Base-by-base conservation (phyloP, 2,329 filamentous ascomycete species). In the Aspergillus hortae region DNA sequence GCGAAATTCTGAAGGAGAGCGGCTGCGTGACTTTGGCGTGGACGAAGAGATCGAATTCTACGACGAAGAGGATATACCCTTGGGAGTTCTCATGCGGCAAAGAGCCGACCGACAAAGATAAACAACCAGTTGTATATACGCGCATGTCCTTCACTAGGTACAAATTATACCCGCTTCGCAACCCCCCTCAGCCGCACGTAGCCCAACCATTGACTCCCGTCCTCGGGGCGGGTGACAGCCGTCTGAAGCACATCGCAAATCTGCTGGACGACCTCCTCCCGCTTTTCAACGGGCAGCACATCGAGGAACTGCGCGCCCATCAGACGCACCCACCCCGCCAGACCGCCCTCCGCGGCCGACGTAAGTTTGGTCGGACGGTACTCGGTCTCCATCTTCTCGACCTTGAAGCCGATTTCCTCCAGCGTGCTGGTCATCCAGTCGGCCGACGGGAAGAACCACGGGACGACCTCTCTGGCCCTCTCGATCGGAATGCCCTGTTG, bases 401-500 rank as follows among this genome's bases (percentile, higher is more conserved):
- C 74, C 25, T 63, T 60, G 46, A 80, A 79, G 0, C 76, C 76
- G 2, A 67, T 61, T 2, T 64, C 54, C 45, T 69, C 61, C 32
- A 80, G 58, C 3, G 66, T 62, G 14, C 55, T 50, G 38, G 59
- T 59, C 66, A 82, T 78, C 84, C 84, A 87, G 0, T 57, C 65
- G 61, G 85, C 83, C 56, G 85, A 83, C 0, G 86, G 84, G 66
- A 89, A 90, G 68, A 87, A 89, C 87, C 87, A 90, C 4, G 87
- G 86, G 19, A 19, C 55, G 80, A 79, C 0, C 12, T 74, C 76
- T 17, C 73, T 55, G 0, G 81, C 80, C 9, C 71, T 68, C n/a
- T 71, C 61, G 1, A 85, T 57, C 0, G 80, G 73, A 0, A 84
- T 64, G 1, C 81, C 78, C 1, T 78, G 74, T 14, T 75, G 65